Percentiles rank a stretch among this genome's conserved stretches.
Evolutionary conservation across 805 yeast species (phyloP).

Genomic region (Ogataea kodamae): DNA sequence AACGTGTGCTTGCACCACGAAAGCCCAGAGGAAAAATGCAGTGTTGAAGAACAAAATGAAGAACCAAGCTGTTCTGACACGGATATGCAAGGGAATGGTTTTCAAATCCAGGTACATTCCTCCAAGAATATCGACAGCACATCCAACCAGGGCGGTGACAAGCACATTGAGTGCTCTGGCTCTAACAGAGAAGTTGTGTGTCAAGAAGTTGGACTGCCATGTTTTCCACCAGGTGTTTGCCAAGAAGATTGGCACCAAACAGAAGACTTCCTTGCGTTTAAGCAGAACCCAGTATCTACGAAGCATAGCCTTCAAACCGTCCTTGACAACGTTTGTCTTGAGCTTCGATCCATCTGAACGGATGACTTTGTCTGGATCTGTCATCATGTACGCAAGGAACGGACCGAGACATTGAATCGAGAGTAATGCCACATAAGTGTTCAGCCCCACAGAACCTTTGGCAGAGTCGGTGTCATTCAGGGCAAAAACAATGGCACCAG

Average conservation of each 20-base stretch:
- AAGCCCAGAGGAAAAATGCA: constrained; percentile 22
- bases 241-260: constrained; percentile 22
- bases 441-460: constrained; percentile 24
- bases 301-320: constrained; percentile 9
- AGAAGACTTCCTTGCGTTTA: constrained; percentile 19
- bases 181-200: constrained; percentile 26
- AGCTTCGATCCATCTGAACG: constrained; percentile 28
- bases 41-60: constrained; percentile 7
- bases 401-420: constrained; percentile 28
- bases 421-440: constrained; percentile 25
- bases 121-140: constrained; percentile 18
- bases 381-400: constrained; percentile 19
- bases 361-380: constrained; percentile 28
- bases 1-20: constrained; percentile 14
- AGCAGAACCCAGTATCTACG: constrained; percentile 8
- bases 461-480: constrained; percentile 14
- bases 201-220: constrained; percentile 23
- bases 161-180: constrained; percentile 27
- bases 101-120: constrained; percentile 21
- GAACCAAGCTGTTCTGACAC: constrained; percentile 19
- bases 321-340: constrained; percentile 9
- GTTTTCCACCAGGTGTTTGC: constrained; percentile 24
- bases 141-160: constrained; percentile 22
- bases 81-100: constrained; percentile 12
- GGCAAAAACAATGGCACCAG: constrained; percentile 25